Evolutionary conservation across 495 filamentous ascomycete species (phyloP), one percentile per base, ranked within the genome.

Genomic region (Parathielavia hyrcaniae): DNA sequence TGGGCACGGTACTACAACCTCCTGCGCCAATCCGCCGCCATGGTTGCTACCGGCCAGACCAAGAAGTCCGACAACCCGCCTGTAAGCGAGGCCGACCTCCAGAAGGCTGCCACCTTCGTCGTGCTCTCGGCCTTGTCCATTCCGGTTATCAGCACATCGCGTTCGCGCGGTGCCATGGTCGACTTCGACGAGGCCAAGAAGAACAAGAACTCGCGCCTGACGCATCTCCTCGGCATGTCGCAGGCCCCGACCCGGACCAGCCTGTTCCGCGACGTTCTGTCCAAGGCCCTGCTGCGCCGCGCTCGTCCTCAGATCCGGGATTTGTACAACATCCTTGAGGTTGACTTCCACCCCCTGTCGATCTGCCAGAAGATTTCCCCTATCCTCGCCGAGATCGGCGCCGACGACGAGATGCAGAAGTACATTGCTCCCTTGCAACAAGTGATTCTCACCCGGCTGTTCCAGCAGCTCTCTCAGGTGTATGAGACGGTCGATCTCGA

Each of bases 291-390:
- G 23, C 80, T 98, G 54, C 90, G 90, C 74, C 89, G 90, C 63
- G 91, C 87, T 52, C 86, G 88, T 49, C 87, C 92, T 20, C 91
- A 97, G 74, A 98, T 97, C 67, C 87, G 90, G 23, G 89, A 96
- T 23, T 81, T 98, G 26, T 98, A 97, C 82, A 91, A 92, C 73
- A 98, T 98, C 68, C 84, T 98, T 30, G 93, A 98, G 76, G 91
- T 97, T 54, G 92, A 98, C 72, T 98, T 98, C 81, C 93, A 98
- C 71, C 93, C 93, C 43, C 82, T 97, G 44, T 96, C 91, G 26
- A 98, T 98, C 71, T 98, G 93, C 85, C 86, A 95, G 75, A 97
- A 96, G 83, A 97, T 98, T 53, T 96, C 92, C 22, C 93, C 93
- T 43, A 97, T 98, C 65, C 79, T 98, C 19, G 81, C 85, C 68